Base-by-base conservation (phyloP, 2,329 filamentous ascomycete genomes). In the Thelonectria blattea region DNA sequence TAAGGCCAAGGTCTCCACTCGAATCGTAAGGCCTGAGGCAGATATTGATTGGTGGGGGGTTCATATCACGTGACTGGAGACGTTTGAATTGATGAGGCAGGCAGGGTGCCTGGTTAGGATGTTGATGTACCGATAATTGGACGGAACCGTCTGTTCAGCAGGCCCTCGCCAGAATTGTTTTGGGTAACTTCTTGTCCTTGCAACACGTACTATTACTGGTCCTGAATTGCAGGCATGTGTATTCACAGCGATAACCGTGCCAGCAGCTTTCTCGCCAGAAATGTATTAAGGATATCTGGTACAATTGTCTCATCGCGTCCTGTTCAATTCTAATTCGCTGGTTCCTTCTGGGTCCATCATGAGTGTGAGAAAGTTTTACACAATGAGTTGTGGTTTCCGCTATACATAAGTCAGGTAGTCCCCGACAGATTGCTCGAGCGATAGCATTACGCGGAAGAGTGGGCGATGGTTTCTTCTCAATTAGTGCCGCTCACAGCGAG, bases 401-500 rank as follows among this genome's bases (percentile, higher is more conserved):
- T 11, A 37, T 37, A 37, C 34, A 37, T 5, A 11, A n/a, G 34
- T 7, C 34, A 37, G 34, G 34, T 5, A 15, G 34, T 37, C 15
- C 34, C 34, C 15, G 6, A 15, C 4, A 37, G 34, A 15, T 37
- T 37, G 10, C 42, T 45, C 9, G 42, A 24, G 42, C 20, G 20
- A 45, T 22, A 14, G 24, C 17, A 22, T 22, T 14, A 22, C 9
- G 11, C 14, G 20, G 14, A 39, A 51, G 4, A 22, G 4, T 3
- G 52, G 12, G 2, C 24, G 15, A 52, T 11, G n/a, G 24, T n/a
- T 27, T 9, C 30, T 32, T 37, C 27, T 66, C 78, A 88, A 68
- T 85, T 88, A 8, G 86, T 88, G 57, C 86, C 86, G 64, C 85
- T 88, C 15, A 88, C 86, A 54, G 86, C 86, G 74, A 88, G 77